Evolutionary conservation across 176 grass and related monocot genomes (phyloP).

Genomic region (Eleusine indica): DNA sequence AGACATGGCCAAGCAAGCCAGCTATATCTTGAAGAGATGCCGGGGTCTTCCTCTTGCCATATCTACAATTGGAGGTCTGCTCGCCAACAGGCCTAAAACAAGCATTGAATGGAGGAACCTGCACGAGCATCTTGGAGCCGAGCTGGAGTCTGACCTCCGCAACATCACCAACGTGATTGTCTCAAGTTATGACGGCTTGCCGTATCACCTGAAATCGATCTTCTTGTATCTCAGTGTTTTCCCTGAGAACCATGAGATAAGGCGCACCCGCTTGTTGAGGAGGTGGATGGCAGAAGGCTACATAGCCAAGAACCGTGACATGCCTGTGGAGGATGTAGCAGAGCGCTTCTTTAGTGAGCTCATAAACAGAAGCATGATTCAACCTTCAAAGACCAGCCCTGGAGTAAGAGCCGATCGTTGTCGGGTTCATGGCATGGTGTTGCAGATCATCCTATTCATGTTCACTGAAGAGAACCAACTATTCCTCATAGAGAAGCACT

Average conservation of each 20-base stretch:
- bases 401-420: conserved; percentile 17
- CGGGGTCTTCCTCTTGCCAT: conserved; percentile 54
- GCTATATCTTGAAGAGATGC: conserved; percentile 44
- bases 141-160: conserved; percentile 35
- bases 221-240: conserved; percentile 64
- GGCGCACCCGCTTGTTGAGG: conserved; percentile 32
- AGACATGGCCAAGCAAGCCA: conserved; percentile 10
- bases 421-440: conserved; percentile 40
- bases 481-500: conserved; percentile 3
- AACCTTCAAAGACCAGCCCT: conserved; percentile 12
- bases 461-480: conserved; percentile 52
- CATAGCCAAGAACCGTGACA: conserved; percentile 28
- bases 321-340: conserved; percentile 40
- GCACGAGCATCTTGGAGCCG: conserved; percentile 34
- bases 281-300: conserved; percentile 58
- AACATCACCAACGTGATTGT: conserved; percentile 32
- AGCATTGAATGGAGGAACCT: conserved; percentile 47
- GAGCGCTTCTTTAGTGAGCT: conserved; percentile 36
- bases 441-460: conserved; percentile 35
- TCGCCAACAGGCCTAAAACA: conserved; percentile 38
- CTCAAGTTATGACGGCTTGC: conserved; percentile 50
- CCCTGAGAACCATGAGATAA: conserved; percentile 52
- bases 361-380: conserved; percentile 51
- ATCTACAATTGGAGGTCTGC: conserved; percentile 42
- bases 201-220: conserved; percentile 50